Percentiles rank a stretch among this genome's conserved stretches.
These are phyloP conservation scores for Thelonectria discophora DNA, from an alignment of 2,329 filamentous ascomycete species.

Conservation along the genomic window DNA sequence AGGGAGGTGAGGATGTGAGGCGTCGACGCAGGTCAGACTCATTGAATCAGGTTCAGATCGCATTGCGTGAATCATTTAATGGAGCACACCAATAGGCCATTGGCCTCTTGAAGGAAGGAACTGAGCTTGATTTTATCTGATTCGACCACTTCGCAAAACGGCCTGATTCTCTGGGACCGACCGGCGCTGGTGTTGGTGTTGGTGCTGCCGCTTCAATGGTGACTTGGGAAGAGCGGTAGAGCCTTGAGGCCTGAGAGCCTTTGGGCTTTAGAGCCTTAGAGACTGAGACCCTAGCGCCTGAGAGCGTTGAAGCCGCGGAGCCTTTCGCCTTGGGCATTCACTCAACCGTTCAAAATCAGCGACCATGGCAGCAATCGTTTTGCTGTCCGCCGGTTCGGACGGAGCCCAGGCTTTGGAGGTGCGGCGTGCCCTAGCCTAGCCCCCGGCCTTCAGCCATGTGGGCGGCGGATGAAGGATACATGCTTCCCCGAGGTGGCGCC, in stretches of 20 bases:
- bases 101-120: slow-evolving; percentile 8
- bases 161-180: slow-evolving; percentile 2
- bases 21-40: slow-evolving; percentile 6
- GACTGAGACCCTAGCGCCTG: too few relatives aligned
- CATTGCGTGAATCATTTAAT: slow-evolving; percentile 14
- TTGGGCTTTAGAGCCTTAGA: too few relatives aligned
- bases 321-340: slow-evolving; percentile 17
- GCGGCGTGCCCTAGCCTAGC: slow-evolving; percentile 13
- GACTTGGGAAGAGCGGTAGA: not conserved
- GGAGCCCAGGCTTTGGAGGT: not conserved
- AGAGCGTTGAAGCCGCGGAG: too few relatives aligned
- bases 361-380: slow-evolving; percentile 11
- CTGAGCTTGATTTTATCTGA: slow-evolving; percentile 2
- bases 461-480: slow-evolving; percentile 16
- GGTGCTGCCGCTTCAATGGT: slow-evolving; percentile 1
- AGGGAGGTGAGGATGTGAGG: slow-evolving; percentile 9
- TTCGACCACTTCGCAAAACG: not conserved
- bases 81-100: slow-evolving; percentile 11
- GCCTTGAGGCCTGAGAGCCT: slow-evolving; percentile 1
- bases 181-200: slow-evolving; percentile 1
- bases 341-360: not conserved
- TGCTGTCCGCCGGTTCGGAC: slow-evolving; percentile 3
- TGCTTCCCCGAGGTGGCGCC: slow-evolving; percentile 2
- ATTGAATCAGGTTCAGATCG: slow-evolving; percentile 6
- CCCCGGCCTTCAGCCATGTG: slow-evolving; percentile 18